These are phyloP conservation scores for Laburnicola sp. DNA, from an alignment of 2,329 filamentous ascomycete species.

Conservation along the genomic window DNA sequence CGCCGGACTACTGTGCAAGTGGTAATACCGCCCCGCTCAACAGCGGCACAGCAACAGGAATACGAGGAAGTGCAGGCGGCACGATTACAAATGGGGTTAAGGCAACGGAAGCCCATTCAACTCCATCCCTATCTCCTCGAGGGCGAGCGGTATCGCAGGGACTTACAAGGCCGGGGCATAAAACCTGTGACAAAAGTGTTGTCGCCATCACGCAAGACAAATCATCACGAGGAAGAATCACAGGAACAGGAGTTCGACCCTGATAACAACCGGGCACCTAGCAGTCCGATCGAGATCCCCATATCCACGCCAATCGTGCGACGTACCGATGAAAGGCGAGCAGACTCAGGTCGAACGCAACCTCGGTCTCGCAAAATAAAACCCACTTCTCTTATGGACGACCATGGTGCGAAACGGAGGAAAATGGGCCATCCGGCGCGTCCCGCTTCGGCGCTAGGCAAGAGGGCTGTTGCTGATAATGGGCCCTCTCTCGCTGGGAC, in stretches of 20 bases:
- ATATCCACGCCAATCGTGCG: constrained; percentile 27
- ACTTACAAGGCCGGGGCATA: constrained; percentile 49
- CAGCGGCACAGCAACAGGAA: constrained; percentile 19
- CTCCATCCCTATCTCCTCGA: constrained; percentile 54
- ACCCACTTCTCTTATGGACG: constrained; percentile 15
- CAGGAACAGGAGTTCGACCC: constrained; percentile 42
- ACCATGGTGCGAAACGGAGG: constrained; percentile 25
- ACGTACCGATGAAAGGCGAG: constrained; percentile 9
- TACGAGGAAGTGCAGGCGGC: constrained; percentile 18
- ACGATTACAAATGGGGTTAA: constrained; percentile 37
- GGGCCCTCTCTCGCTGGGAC: constrained; percentile 1
- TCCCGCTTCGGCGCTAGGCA: constrained; percentile 12
- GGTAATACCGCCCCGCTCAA: constrained; percentile 31
- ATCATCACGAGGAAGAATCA: constrained; percentile 25
- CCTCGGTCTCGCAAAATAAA: constrained; percentile 11
- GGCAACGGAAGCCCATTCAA: constrained; percentile 53
- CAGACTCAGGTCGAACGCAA: constrained; percentile 6
- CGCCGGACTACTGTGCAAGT: constrained; percentile 33
- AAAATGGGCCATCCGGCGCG: constrained; percentile 22
- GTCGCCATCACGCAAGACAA: constrained; percentile 27
- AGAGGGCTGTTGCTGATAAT: constrained; percentile 13
- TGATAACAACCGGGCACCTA: constrained; percentile 18
- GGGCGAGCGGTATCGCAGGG: constrained; percentile 48
- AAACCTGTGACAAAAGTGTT: constrained; percentile 46
- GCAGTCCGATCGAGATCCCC: constrained; percentile 29